Conservation (phyloP, 2,329 filamentous ascomycete genomes). For the Colletotrichum lentis region DNA sequence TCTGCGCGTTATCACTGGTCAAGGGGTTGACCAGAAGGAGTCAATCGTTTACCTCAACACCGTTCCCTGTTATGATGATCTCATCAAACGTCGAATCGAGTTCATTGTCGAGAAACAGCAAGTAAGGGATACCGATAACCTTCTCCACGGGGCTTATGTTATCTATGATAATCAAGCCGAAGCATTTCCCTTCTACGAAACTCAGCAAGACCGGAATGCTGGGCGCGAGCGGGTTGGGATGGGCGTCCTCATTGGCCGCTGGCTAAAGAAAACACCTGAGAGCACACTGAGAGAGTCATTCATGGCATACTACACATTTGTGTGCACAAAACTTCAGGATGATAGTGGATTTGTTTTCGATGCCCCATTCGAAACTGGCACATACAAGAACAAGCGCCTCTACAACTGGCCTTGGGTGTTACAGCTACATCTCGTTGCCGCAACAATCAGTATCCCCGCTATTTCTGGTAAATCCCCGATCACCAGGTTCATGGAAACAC, state of each 20-base stretch:
- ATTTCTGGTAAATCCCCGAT: conserved; percentile 14
- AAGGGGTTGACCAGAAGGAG: background rate
- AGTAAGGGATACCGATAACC: background rate
- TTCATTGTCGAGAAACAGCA: conserved; percentile 34
- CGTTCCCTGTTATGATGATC: conserved; percentile 19
- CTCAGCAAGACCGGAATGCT: conserved; percentile 28
- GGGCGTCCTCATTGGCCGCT: conserved; percentile 31
- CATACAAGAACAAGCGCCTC: conserved; percentile 15
- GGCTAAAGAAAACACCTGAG: conserved; percentile 18
- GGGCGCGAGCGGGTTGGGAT: conserved; percentile 35
- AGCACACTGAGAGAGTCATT: conserved; percentile 13
- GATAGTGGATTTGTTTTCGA: conserved; percentile 28
- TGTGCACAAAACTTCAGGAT: conserved; percentile 31
- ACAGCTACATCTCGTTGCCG: conserved; percentile 29
- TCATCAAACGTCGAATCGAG: conserved; percentile 23
- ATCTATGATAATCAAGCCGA: conserved; percentile 36
- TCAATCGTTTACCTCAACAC: conserved; percentile 33
- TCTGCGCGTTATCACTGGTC: conserved; percentile 4
- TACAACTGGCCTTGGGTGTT: conserved; percentile 37
- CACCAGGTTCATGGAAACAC: conserved; percentile 26
- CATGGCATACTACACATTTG: conserved; percentile 24
- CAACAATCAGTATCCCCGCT: conserved; percentile 19
- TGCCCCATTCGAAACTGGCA: conserved; percentile 9
- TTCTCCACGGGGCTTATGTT: conserved; percentile 23
- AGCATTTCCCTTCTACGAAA: conserved; percentile 26